A percentile compares a stretch with the other conserved stretches of the same genome.
These are phyloP conservation scores for Boechera retrofracta DNA, from an alignment of 345 rosid genomes.

Conservation along the genomic window DNA sequence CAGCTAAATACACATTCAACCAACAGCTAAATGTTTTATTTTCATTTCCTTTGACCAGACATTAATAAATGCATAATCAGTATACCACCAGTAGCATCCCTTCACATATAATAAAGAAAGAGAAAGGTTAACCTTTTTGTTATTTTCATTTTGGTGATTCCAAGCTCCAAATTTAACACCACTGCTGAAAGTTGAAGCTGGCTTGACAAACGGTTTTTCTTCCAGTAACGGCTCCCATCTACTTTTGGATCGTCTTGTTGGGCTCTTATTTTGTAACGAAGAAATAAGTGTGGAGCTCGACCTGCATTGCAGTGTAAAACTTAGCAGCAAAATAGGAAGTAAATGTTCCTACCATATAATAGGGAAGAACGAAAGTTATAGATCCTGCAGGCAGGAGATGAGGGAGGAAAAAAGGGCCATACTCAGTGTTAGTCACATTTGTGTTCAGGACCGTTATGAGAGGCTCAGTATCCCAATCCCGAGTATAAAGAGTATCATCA, in stretches of 20 bases:
- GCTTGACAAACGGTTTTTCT: constrained; percentile 61
- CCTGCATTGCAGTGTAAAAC: constrained; percentile 43
- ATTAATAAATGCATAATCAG: constrained; percentile 15
- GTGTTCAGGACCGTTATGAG: constrained; percentile 63
- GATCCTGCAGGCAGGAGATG: constrained; percentile 7
- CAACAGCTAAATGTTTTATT: constrained; percentile 8
- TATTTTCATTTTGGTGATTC: constrained; percentile 55
- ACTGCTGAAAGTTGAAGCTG: constrained; percentile 49
- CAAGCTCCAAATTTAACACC: constrained; percentile 64
- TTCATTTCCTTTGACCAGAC: constrained; percentile 17
- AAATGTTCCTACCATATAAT: constrained; percentile 21
- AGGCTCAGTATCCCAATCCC: constrained; percentile 89
- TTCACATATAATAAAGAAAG: constrained; percentile 28
- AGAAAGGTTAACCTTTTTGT: constrained; percentile 58
- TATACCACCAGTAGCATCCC: background rate
- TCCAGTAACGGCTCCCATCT: constrained; percentile 97
- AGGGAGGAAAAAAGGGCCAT: constrained; percentile 43
- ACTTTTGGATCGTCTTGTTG: constrained; percentile 79
- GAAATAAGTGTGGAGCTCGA: constrained; percentile 47
- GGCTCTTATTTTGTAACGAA: constrained; percentile 62
- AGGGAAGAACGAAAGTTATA: constrained; percentile 25
- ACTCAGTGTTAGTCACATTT: constrained; percentile 58
- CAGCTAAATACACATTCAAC: constrained; percentile 30
- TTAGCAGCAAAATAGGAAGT: constrained; percentile 31
- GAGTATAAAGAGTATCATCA: constrained; percentile 69